Evolutionary conservation across 2,329 filamentous ascomycete genomes (phyloP).

Genomic region (Colletotrichum sp.): DNA sequence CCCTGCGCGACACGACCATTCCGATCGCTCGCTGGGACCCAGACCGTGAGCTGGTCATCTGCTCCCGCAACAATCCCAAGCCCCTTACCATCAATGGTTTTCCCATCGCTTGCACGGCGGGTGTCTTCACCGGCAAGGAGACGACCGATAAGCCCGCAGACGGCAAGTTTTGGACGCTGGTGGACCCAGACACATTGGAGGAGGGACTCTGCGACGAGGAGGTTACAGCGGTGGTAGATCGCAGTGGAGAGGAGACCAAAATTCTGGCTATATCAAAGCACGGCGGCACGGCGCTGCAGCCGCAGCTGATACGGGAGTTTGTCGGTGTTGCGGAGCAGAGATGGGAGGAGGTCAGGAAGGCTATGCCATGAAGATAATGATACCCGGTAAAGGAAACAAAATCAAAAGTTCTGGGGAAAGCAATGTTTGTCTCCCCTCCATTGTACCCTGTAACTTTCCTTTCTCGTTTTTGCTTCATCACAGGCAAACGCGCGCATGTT

Average conservation of each 20-base stretch:
- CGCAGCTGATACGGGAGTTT: conserved; percentile 64
- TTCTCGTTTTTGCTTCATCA: neutral
- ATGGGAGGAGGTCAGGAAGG: conserved; percentile 61
- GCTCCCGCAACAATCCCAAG: conserved; percentile 63
- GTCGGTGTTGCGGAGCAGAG: conserved; percentile 65
- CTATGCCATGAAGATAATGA: conserved; percentile 38
- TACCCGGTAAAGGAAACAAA: conserved; percentile 24
- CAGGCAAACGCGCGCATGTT: neutral
- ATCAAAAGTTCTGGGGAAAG: neutral
- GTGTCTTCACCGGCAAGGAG: conserved; percentile 74
- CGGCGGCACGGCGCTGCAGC: conserved; percentile 76
- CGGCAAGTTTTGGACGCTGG: conserved; percentile 74
- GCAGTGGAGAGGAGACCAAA: conserved; percentile 53
- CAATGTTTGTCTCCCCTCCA: neutral
- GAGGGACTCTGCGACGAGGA: conserved; percentile 83
- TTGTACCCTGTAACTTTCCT: neutral
- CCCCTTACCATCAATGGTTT: conserved; percentile 66
- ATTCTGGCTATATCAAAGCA: conserved; percentile 81
- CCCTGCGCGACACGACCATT: conserved; percentile 77
- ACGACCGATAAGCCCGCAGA: conserved; percentile 47
- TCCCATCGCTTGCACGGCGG: conserved; percentile 79
- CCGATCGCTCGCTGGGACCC: conserved; percentile 84
- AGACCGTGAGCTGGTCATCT: conserved; percentile 81
- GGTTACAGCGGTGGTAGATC: conserved; percentile 84
- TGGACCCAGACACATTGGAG: conserved; percentile 90